Evolutionary conservation across 78 protist genomes (phyloP), one percentile per base, ranked within the genome.

Genomic region (Speleostelium caveatum): DNA sequence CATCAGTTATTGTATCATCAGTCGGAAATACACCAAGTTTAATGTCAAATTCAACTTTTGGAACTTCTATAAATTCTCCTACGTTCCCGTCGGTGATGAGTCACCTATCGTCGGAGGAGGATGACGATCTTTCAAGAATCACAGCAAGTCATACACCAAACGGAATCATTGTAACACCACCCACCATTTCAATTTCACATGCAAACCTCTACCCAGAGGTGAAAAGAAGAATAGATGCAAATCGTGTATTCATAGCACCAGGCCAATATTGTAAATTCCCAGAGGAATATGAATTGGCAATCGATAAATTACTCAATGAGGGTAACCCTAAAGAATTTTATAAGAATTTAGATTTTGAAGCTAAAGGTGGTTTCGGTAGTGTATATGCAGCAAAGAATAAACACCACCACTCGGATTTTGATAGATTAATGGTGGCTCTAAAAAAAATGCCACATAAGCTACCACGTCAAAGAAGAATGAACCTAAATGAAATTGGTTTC

Each of bases 291-390:
- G 71, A 55, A 0, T 8, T 21, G 4, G 91, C 91, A 24, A 7
- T 45, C 0, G 80, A 67, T 2, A 67, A 56, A 32, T 65, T 68
- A 26, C 38, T 83, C 21, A 59, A 69, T 45, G 73, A 69, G 14
- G 91, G 91, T 33, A 69, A 83, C 30, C 91, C 91, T 24, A 83
- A 83, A 58, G 79, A 83, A 12, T 79, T 59, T 58, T 83, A 68
- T 22, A 83, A 83, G 42, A 83, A 83, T 69, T 45, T 83, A 28
- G 77, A 83, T 45, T 83, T 83, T 45, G 91, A 83, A 58, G 91
- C 91, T 33, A 53, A 38, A 59, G 86, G 93, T 49, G 93, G 93
- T 45, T 86, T 86, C 49, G 93, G 93, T n/a, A 63, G 74, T 62
- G 92, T 85, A 16, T 85, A 65, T 68, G 61, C 68, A 19, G 92